Base-by-base conservation (phyloP, 805 yeast genomes). In the Hanseniaspora valbyensis region DNA sequence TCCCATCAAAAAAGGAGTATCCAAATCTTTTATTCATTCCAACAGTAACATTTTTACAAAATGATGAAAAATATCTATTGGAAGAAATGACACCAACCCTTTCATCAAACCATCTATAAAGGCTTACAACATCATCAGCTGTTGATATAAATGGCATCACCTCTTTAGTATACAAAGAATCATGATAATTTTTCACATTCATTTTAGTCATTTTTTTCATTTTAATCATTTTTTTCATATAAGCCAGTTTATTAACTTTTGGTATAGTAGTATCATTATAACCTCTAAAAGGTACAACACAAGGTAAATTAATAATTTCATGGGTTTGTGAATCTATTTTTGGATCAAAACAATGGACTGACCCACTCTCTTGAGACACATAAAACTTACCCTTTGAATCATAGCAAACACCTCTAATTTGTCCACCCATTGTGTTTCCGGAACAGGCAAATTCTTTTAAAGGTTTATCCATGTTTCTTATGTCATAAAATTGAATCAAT, bases 401-500 rank as follows among this genome's bases (percentile, higher is more conserved):
- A n/a, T 39, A 39, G 24, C 42, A 39, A 50, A 72, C 63, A 54
- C 81, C 78, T 53, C 92, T 69, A 59, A 83, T 81, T 0, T 88
- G 84, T 3, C 90, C 89, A 49, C 66, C 64, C 25, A 70, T 67
- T 3, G 74, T 63, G 33, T 74, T 67, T 42, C 89, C 68, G 0
- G 90, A 80, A 3, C 88, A 79, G 44, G 68, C 66, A 26, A 83
- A 69, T 52, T 72, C 74, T 49, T 73, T 70, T 14, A 81, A 53
- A 4, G 87, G 85, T 8, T 62, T 56, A 1, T 65, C 58, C 49
- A 78, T 61, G 54, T 80, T 80, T 55, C 97, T 69, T 7, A 83
- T 62, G 63, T 89, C 97, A 61, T 80, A 89, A 8, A 89, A 66
- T 54, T 80, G 69, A 53, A 90, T 80, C 19, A 77, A 68, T 6